Base-by-base conservation (phyloP, 2,329 filamentous ascomycete species). In the Fusarium sp. region DNA sequence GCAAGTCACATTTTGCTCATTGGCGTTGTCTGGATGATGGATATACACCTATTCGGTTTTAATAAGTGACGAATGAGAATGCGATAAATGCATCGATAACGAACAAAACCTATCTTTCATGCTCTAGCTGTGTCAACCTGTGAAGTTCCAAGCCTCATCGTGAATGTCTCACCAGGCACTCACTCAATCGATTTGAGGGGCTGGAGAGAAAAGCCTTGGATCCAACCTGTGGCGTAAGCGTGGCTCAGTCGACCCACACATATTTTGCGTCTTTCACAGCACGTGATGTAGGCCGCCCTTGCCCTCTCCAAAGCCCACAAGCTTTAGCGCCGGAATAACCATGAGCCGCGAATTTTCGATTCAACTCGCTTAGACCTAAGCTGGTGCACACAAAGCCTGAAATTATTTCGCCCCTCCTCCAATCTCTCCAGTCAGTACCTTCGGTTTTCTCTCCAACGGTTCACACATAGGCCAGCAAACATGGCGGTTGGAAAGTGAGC, bases 401-500 rank as follows among this genome's bases (percentile, higher is more conserved):
- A 83, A 80, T 82, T 82, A 82, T 82, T 81, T 81, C 80, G 77
- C 79, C 80, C 80, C 81, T 83, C 83, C 80, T 82, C 79, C 79
- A 81, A 79, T 78, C 78, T 79, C 81, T 81, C 80, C 82, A 84
- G 79, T 77, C 82, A 84, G 79, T 78, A 84, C 82, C 80, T 82
- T 80, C 81, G 81, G 82, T 84, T 83, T 84, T 83, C 78, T 80
- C 80, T 80, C 80, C 81, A 83, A 81, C 80, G 80, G 78, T 77
- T 80, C 81, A 82, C 82, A 85, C 57, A 83, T 82, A 81, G 82
- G 84, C 83, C 85, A 85, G 83, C 87, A 87, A 88, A 84, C 82
- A 89, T 89, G 87, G 87, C 87, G 84, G 87, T 89, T 86, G 87
- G 87, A 87, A 89, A 89, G 87, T 89, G 84, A 84, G 87, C 77